phyloP scores from a whole-genome alignment of 441 rosid genomes.

The Eutrema salsugineum region DNA sequence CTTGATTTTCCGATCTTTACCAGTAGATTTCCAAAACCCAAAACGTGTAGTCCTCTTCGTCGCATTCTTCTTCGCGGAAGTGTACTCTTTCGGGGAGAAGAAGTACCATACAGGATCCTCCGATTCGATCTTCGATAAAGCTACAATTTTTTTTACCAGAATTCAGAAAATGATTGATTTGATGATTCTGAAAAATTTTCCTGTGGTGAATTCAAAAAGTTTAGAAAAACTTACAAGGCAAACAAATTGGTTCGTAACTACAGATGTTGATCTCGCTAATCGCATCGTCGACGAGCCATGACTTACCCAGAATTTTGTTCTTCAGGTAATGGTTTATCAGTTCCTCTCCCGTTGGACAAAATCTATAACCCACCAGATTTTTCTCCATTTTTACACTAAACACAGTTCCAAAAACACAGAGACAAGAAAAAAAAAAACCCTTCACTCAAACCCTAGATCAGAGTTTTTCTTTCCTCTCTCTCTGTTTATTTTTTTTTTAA shows the following conservation, averaged over 20 bases:
- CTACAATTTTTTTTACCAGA: not conserved
- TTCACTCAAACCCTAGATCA: too few species aligned
- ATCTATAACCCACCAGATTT: constrained; percentile 16
- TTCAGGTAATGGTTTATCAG: constrained; percentile 13
- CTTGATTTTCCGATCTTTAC: constrained; percentile 24
- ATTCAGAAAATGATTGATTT: not conserved
- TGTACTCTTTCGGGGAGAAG: constrained; percentile 14
- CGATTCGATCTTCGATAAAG: constrained; percentile 12
- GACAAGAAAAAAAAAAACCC: too few species aligned
- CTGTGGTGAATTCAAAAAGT: too few species aligned
- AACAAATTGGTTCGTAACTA: not conserved
- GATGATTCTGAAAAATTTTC: not conserved
- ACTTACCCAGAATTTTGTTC: constrained; percentile 10
- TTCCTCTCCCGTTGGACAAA: constrained; percentile 25
- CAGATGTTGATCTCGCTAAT: constrained; percentile 28
- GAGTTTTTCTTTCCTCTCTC: too few species aligned
- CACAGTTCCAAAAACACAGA: not conserved
- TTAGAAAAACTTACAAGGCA: constrained; percentile 16
- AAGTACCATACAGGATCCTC: constrained; percentile 25
- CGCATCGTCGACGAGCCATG: constrained; percentile 15
- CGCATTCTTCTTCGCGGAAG: not conserved
- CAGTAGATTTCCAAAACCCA: constrained; percentile 28
- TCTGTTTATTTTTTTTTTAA: too few species aligned
- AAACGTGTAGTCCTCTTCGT: constrained; percentile 1
- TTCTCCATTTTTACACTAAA: not conserved